Conservation (phyloP, 352 stramenopile genomes). For the Phytophthora ohioensis region DNA sequence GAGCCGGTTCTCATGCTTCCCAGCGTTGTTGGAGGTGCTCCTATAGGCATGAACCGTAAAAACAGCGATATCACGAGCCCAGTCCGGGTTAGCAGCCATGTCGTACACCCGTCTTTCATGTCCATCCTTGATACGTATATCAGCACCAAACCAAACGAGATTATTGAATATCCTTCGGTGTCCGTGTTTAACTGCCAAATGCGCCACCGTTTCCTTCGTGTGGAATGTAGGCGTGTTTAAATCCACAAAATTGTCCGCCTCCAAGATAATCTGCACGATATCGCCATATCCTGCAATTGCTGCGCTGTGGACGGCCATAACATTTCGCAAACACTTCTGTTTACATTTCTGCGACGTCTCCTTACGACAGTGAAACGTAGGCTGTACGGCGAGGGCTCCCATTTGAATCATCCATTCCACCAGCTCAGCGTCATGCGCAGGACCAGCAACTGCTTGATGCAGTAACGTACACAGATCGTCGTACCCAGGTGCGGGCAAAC, state of each 20-base stretch:
- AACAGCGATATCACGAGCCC: slow-evolving; percentile 16
- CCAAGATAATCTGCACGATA: slow-evolving; percentile 37
- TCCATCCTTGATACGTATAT: slow-evolving; percentile 21
- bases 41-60: not conserved
- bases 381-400: slow-evolving; percentile 29
- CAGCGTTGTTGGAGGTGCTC: not conserved
- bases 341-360: slow-evolving; percentile 1
- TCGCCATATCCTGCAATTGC: slow-evolving; percentile 25
- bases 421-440: slow-evolving; percentile 34
- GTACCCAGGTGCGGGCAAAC: not conserved
- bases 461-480: slow-evolving; percentile 32
- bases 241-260: slow-evolving; percentile 33
- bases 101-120: slow-evolving; percentile 18
- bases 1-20: not conserved
- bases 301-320: slow-evolving; percentile 33
- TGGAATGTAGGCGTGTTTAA: slow-evolving; percentile 37
- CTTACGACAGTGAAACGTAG: slow-evolving; percentile 21
- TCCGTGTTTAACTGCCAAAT: slow-evolving; percentile 33
- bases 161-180: slow-evolving; percentile 17
- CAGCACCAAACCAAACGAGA: slow-evolving; percentile 24
- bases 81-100: slow-evolving; percentile 13
- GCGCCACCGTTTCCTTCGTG: slow-evolving; percentile 35
- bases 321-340: slow-evolving; percentile 8
- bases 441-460: slow-evolving; percentile 42
- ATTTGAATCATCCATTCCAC: slow-evolving; percentile 56